These are phyloP conservation scores for Oligophagozyma castellii DNA, from an alignment of 1,139 yeast genomes.

Conservation along the genomic window DNA sequence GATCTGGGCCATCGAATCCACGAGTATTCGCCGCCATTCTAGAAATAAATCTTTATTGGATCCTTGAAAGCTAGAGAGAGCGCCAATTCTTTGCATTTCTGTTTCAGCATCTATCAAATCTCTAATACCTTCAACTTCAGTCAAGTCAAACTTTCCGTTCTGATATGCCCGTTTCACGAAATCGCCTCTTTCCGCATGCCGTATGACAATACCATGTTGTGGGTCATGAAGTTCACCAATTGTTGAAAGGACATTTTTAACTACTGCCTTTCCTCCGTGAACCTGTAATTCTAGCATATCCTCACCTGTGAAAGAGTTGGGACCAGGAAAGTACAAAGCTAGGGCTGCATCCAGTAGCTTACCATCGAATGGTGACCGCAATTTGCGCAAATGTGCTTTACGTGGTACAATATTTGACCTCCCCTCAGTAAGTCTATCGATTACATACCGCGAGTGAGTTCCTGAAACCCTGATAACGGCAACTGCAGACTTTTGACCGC, in stretches of 20 bases:
- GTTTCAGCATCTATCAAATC: constrained; percentile 92
- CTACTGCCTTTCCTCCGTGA: constrained; percentile 89
- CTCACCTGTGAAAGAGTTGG: constrained; percentile 88
- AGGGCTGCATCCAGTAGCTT: constrained; percentile 63
- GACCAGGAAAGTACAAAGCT: constrained; percentile 53
- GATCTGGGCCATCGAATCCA: constrained; percentile 55
- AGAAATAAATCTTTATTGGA: constrained; percentile 39
- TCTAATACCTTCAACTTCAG: constrained; percentile 82
- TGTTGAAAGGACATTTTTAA: constrained; percentile 51
- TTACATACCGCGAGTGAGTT: constrained; percentile 34
- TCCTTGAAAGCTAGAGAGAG: constrained; percentile 64
- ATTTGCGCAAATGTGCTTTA: constrained; percentile 40
- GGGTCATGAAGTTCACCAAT: constrained; percentile 38
- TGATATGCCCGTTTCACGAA: constrained; percentile 73
- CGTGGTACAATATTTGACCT: constrained; percentile 30
- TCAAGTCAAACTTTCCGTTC: constrained; percentile 54
- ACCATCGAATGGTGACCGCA: constrained; percentile 26
- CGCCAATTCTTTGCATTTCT: constrained; percentile 69
- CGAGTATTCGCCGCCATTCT: constrained; percentile 54
- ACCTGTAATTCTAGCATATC: constrained; percentile 75
- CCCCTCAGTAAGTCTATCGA: constrained; percentile 31
- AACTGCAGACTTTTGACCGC: constrained; percentile 63
- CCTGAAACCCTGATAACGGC: constrained; percentile 83
- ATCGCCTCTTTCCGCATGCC: constrained; percentile 91
- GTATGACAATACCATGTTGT: constrained; percentile 29